A percentile compares a stretch with the other conserved stretches of the same genome.
phyloP scores from a whole-genome alignment of 208 protist species.

The Trypanosoma cruzi region DNA sequence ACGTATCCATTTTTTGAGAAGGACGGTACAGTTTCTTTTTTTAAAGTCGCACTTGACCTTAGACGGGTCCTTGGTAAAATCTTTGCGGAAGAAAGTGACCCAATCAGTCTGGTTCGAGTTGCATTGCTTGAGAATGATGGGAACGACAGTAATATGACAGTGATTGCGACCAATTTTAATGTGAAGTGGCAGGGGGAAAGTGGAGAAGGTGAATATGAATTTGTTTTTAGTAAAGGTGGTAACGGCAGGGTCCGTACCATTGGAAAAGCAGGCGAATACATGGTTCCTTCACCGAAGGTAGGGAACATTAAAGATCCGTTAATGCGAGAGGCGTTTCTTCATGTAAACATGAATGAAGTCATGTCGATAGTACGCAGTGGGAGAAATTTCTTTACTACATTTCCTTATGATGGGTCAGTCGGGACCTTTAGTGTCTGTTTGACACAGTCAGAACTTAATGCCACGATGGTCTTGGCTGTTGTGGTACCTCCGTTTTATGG shows the following conservation, averaged over 20 bases:
- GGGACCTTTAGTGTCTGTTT: neutral
- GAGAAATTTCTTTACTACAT: neutral
- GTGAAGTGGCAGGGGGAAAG: neutral
- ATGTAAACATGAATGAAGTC: conserved; percentile 10
- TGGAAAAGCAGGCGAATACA: neutral
- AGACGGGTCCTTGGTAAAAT: neutral
- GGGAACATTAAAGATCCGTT: conserved; percentile 7
- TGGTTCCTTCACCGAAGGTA: neutral
- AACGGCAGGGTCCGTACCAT: too few relatives aligned
- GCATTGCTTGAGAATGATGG: conserved; percentile 6
- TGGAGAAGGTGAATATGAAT: neutral
- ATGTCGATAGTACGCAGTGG: neutral
- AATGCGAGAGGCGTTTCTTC: neutral
- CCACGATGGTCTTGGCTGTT: neutral
- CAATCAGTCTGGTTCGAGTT: neutral
- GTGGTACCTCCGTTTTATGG: neutral
- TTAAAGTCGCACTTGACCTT: conserved; percentile 12
- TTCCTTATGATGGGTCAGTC: neutral
- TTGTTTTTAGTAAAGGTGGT: too few relatives aligned
- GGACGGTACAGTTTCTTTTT: conserved; percentile 4
- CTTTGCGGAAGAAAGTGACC: neutral
- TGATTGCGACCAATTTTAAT: neutral
- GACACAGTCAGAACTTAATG: neutral
- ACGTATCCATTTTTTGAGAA: conserved; percentile 25
- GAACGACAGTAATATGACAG: neutral